Conservation (phyloP, 2,329 filamentous ascomycete species). For the Phialophora tarda region DNA sequence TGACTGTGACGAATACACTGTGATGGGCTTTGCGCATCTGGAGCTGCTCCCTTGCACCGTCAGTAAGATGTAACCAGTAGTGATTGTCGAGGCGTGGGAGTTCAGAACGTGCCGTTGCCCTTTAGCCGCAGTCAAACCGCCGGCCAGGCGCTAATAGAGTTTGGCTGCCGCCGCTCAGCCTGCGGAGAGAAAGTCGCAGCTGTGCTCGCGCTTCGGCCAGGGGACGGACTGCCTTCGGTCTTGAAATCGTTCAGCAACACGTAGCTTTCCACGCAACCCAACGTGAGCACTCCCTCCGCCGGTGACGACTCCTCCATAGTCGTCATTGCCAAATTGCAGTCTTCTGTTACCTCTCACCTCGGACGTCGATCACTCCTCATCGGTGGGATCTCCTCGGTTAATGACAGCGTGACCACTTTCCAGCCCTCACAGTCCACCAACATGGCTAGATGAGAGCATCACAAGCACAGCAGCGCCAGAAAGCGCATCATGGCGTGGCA, state of each 20-base stretch:
- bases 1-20: neutral
- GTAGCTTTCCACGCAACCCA: constrained; percentile 6
- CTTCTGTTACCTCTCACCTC: neutral
- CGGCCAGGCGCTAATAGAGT: constrained; percentile 15
- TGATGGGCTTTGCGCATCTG: neutral
- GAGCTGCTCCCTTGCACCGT: neutral
- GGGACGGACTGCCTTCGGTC: constrained; percentile 5
- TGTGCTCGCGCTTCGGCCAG: constrained; percentile 26
- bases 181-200: constrained; percentile 16
- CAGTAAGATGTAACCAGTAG: neutral
- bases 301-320: neutral
- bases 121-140: constrained; percentile 18
- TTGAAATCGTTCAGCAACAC: constrained; percentile 6
- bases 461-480: constrained; percentile 31
- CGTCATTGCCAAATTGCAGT: constrained; percentile 3
- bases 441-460: constrained; percentile 39
- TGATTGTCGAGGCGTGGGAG: neutral
- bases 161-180: constrained; percentile 18
- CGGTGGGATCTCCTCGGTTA: constrained; percentile 15
- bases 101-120: neutral
- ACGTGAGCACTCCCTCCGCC: neutral
- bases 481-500: constrained; percentile 41
- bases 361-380: constrained; percentile 6
- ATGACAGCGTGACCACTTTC: constrained; percentile 27
- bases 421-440: constrained; percentile 9